Evolutionary conservation across 495 filamentous ascomycete species (phyloP).

Genomic region (Podospora tetraspora): DNA sequence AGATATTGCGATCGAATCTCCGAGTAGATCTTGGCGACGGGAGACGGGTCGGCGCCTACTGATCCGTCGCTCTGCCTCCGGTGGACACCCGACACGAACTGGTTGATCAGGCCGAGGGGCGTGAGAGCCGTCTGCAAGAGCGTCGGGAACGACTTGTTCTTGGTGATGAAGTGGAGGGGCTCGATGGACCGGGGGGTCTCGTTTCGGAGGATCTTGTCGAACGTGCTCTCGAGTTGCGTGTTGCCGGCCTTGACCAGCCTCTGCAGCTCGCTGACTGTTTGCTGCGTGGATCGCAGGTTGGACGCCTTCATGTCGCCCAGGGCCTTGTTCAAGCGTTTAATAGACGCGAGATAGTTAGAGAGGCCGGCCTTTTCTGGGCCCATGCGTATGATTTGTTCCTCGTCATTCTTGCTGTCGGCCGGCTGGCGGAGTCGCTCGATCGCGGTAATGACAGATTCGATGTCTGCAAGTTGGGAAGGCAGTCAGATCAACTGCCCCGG

Average conservation of each 20-base stretch:
- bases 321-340: constrained; percentile 81
- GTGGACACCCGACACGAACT: constrained; percentile 36
- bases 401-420: constrained; percentile 76
- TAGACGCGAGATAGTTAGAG: constrained; percentile 77
- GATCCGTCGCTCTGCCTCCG: constrained; percentile 25
- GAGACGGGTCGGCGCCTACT: constrained; percentile 56
- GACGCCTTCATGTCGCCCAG: constrained; percentile 74
- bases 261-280: constrained; percentile 75
- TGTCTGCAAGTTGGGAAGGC: constrained; percentile 45
- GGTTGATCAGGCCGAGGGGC: constrained; percentile 47
- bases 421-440: constrained; percentile 87
- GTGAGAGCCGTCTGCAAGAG: constrained; percentile 48
- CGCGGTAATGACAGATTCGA: constrained; percentile 76
- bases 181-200: constrained; percentile 74
- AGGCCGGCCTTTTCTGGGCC: constrained; percentile 77
- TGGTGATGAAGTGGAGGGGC: constrained; percentile 89
- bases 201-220: constrained; percentile 62
- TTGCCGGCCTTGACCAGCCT: constrained; percentile 71
- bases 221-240: constrained; percentile 72
- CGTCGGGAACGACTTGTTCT: constrained; percentile 54
- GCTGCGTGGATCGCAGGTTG: constrained; percentile 86
- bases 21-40: constrained; percentile 67
- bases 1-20: constrained; percentile 84
- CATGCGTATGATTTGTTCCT: constrained; percentile 84
- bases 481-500: background rate